Evolutionary conservation across 371 early-diverging fungal genomes (phyloP), one percentile per base, ranked within the genome.

Genomic region (Homolaphlyctis polyrhiza): DNA sequence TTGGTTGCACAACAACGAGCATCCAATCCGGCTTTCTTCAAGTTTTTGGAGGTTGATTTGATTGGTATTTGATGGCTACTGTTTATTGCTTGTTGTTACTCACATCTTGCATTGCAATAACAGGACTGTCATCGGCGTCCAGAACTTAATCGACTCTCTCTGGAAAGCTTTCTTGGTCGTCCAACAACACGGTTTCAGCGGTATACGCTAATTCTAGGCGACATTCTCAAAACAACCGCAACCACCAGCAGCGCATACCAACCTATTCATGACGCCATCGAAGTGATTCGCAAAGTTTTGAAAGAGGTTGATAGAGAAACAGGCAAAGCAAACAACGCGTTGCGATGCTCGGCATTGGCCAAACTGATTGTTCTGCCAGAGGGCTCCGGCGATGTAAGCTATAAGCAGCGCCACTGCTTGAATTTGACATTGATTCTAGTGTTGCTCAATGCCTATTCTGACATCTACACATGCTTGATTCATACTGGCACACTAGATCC

Each of bases 151-250:
- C 92, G 90, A 68, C 74, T 95, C 32, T 87, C 85, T 27, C 67
- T 84, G 49, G 78, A 86, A 65, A 77, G 76, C 25, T 96, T 94
- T 71, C 69, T 96, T 60, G 88, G 88, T 0, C 77, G 88, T 30
- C 96, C 96, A 1, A 91, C 93, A 0, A 89, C 93, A 0, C 88
- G 95, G 30, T 69, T 96, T 61, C 95, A 91, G 11, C 83, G 95
- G 57, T 97, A 95, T 65, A 90, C 90, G 5, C 77, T 97, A 36
- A 68, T 97, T 23, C 79, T 97, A 14, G 80, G 88, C 58, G 91
- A 89, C 18, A 87, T 94, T 30, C 76, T 93, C 21, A 91, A 94
- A 70, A 83, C 88, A 66, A 92, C 95, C 18, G 89, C 92, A 6
- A 79, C 83, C 35, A 86, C 81, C 47, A 89, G 92, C 69, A 90